phyloP scores from a whole-genome alignment of 768 basidiomycete species.

The Lanmaoa rubissima region DNA sequence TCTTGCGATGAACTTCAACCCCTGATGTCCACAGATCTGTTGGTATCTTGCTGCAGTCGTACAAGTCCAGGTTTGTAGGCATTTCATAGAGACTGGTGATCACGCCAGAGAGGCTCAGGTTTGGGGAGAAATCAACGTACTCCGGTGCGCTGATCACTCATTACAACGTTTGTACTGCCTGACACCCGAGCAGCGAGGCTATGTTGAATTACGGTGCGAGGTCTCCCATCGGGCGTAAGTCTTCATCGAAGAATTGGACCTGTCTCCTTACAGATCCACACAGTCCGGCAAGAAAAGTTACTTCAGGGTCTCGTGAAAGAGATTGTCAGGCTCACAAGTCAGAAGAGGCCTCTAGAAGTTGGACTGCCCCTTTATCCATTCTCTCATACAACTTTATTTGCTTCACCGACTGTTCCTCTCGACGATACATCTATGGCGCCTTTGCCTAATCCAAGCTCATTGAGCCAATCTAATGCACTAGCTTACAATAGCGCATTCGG shows the following conservation, averaged over 20 bases:
- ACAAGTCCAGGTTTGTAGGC: constrained; percentile 82
- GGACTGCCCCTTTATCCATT: constrained; percentile 81
- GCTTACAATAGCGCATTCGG: constrained; percentile 5
- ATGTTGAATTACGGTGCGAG: constrained; percentile 79
- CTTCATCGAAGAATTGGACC: neutral
- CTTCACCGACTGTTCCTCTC: constrained; percentile 42
- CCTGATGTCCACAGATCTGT: constrained; percentile 57
- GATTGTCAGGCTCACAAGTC: constrained; percentile 78
- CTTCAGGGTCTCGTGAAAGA: constrained; percentile 83
- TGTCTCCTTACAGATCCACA: constrained; percentile 8
- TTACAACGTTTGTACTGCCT: constrained; percentile 3
- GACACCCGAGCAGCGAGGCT: constrained; percentile 53
- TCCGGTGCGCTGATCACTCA: constrained; percentile 50
- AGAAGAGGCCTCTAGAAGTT: constrained; percentile 76
- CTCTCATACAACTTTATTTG: constrained; percentile 64
- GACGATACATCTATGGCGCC: constrained; percentile 31
- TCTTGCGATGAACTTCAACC: constrained; percentile 4
- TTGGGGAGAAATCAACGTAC: constrained; percentile 85
- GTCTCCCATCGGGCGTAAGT: constrained; percentile 82
- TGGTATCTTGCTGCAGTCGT: constrained; percentile 91
- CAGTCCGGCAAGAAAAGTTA: constrained; percentile 80
- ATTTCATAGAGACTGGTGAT: constrained; percentile 82
- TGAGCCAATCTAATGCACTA: constrained; percentile 5
- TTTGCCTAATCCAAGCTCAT: constrained; percentile 24
- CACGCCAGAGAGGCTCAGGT: constrained; percentile 68